These are phyloP conservation scores for Penicillium bovifimosum DNA, from an alignment of 495 filamentous ascomycete species.

Conservation along the genomic window DNA sequence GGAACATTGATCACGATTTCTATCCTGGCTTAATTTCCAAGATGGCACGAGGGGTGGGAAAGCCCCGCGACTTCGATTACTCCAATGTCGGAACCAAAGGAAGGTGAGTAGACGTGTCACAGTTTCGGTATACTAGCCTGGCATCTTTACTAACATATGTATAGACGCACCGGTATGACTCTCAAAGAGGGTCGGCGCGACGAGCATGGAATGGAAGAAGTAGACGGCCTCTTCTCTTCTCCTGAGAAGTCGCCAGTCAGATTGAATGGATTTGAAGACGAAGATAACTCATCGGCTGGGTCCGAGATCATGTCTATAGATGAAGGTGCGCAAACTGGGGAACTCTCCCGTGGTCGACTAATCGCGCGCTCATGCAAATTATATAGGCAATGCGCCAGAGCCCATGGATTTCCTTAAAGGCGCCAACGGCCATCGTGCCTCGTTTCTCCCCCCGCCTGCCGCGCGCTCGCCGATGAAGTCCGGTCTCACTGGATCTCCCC, in stretches of 20 bases:
- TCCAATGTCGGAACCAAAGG: constrained; percentile 60
- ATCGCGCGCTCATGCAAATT: constrained; percentile 7
- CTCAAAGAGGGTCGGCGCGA: constrained; percentile 80
- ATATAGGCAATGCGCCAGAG: constrained; percentile 35
- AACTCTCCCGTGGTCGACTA: not conserved
- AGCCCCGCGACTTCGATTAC: constrained; percentile 55
- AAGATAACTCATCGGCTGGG: constrained; percentile 29
- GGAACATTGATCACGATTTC: not conserved
- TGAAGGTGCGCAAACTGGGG: constrained; percentile 28
- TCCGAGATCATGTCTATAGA: constrained; percentile 48
- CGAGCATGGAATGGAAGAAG: constrained; percentile 83
- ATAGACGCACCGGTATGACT: constrained; percentile 76
- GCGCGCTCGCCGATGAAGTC: constrained; percentile 44
- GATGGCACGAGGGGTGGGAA: constrained; percentile 45
- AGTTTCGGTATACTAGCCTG: not conserved
- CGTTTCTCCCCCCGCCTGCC: constrained; percentile 31
- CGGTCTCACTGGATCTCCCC: constrained; percentile 36
- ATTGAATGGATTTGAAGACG: constrained; percentile 29
- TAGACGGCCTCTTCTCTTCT: constrained; percentile 84
- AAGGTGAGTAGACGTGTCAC: constrained; percentile 40
- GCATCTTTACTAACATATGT: not conserved
- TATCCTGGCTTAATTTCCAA: constrained; percentile 11
- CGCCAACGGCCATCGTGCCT: constrained; percentile 24
- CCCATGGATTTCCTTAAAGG: constrained; percentile 40
- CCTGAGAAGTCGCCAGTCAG: constrained; percentile 57